phyloP scores from a whole-genome alignment of 768 basidiomycete genomes.

The Russula dissimulans region DNA sequence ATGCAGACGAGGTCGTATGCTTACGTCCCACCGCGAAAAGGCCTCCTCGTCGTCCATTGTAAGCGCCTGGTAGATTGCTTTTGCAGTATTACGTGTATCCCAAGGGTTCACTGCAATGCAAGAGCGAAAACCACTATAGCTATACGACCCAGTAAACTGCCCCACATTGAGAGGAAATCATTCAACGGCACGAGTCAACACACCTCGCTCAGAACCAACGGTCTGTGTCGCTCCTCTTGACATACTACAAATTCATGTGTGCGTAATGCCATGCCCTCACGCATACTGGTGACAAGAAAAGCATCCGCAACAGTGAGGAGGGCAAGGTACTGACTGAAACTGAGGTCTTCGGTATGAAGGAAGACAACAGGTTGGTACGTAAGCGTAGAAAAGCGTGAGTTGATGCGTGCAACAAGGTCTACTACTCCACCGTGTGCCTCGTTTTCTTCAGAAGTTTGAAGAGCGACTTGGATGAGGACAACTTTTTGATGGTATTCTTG shows the following conservation, averaged over 20 bases:
- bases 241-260: conserved; percentile 83
- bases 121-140: conserved; percentile 77
- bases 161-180: conserved; percentile 1
- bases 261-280: conserved; percentile 81
- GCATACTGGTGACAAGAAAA: conserved; percentile 73
- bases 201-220: conserved; percentile 74
- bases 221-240: conserved; percentile 58
- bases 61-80: conserved; percentile 67
- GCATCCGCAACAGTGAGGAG: conserved; percentile 76
- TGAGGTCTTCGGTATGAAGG: conserved; percentile 75
- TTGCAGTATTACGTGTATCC: conserved; percentile 75
- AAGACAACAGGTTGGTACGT: conserved; percentile 87
- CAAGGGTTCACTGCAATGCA: conserved; percentile 85
- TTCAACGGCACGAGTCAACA: conserved; percentile 17
- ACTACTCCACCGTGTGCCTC: conserved; percentile 66
- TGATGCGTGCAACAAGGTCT: conserved; percentile 71
- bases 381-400: conserved; percentile 72
- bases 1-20: conserved; percentile 9
- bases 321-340: conserved; percentile 79
- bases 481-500: conserved; percentile 78
- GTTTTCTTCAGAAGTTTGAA: conserved; percentile 72
- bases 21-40: conserved; percentile 63
- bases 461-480: conserved; percentile 80
- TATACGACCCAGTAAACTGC: conserved; percentile 83
- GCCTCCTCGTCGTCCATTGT: conserved; percentile 74